A percentile compares a stretch with the other conserved stretches of the same genome.
Conservation (phyloP, 176 grass and related monocot species). For the Poa annua region DNA sequence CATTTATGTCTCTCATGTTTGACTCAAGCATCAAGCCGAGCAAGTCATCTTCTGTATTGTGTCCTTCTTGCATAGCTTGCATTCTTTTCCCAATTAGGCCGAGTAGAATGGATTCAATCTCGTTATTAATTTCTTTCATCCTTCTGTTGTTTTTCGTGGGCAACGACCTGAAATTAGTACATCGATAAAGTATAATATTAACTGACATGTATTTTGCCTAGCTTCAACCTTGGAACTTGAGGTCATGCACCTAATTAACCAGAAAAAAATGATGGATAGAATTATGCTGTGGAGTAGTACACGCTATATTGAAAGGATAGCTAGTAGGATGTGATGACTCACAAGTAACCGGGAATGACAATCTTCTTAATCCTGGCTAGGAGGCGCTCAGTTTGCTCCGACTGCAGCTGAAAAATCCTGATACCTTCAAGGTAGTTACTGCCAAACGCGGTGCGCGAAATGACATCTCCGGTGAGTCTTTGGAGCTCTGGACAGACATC, state of each 20-base stretch:
- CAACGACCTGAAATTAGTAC: not conserved
- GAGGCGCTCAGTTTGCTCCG: not conserved
- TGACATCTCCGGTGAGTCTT: not conserved
- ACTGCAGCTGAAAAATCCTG: slow-evolving; percentile 12
- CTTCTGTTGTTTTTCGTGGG: not conserved
- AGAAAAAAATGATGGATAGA: not conserved
- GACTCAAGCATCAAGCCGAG: slow-evolving; percentile 1
- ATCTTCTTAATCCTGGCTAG: not conserved
- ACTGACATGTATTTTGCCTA: not conserved
- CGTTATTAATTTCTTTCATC: not conserved
- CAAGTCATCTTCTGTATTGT: not conserved
- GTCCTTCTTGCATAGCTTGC: not conserved
- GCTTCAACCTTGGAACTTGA: not conserved
- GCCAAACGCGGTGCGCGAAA: not conserved
- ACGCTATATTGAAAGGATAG: not conserved
- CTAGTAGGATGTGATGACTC: not conserved
- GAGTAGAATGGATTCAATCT: not conserved
- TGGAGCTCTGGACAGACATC: slow-evolving; percentile 5
- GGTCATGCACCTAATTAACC: not conserved
- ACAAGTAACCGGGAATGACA: slow-evolving; percentile 3
- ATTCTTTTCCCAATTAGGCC: not conserved
- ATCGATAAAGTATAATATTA: too few species aligned
- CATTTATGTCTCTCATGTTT: not conserved
- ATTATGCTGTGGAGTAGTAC: not conserved
- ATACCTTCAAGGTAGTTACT: slow-evolving; percentile 3